Evolutionary conservation across 2,329 filamentous ascomycete species (phyloP), one percentile per base, ranked within the genome.

Genomic region (Fusarium brachygibbosum): DNA sequence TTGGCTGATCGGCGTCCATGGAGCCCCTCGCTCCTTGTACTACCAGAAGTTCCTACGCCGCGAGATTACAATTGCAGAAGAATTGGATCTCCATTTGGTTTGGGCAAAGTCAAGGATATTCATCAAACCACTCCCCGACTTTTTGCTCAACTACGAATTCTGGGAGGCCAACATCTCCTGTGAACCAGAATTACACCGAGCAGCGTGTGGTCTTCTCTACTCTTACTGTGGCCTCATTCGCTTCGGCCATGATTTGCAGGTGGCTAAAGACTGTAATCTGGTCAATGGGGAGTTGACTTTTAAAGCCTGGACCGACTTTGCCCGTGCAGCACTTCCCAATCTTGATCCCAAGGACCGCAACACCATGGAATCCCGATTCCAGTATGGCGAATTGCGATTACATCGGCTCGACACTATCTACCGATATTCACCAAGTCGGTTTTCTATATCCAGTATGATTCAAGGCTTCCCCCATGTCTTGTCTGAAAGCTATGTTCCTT

Each of bases 61-160:
- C 5, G 32, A 55, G 1, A 48, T 55, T 1, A 37, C 44, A 2
- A 48, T 55, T 8, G 52, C 41, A 6, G 52, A 55, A 19, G 41
- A 55, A 48, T 2, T 55, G 5, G 52, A 55, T 11, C 52, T 55
- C 5, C 52, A 55, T 48, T 31, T 55, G 3, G 41, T 55, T 23
- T 55, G 52, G 41, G 52, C 52, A 17, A 55, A 55, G n/a, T 48
- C 41, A 6, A 48, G 52, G 5, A 55, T 38, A 0, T 55, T 55
- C 6, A 23, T 48, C 23, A 55, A 55, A 16, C 41, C 41, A 31
- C 32, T 55, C 0, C 52, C 52, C 7, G 40, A 55, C 7, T 55
- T 55, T 48, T 31, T 55, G 10, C 41, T 55, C 31, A 48, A 55
- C 52, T 48, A 55, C n/a, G 52, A 48, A 2, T 55, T 55, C 32